Conservation (phyloP, 2,329 filamentous ascomycete genomes). For the Sclerotinia minor region DNA sequence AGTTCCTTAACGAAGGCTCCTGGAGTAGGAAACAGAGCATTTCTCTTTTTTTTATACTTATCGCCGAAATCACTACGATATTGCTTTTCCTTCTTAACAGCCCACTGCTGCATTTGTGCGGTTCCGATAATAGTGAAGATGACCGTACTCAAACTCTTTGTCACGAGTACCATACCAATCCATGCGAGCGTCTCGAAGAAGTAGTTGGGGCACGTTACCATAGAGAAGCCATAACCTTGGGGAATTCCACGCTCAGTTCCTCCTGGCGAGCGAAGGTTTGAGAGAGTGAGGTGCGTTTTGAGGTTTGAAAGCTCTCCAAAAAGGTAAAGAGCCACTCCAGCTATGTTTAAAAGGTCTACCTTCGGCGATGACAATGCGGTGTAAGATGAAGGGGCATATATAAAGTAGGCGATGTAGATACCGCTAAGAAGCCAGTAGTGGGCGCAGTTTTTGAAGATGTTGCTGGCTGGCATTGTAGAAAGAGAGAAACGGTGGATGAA, state of each 20-base stretch:
- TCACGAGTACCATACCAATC: slow-evolving; percentile 78
- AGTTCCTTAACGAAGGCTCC: slow-evolving; percentile 29
- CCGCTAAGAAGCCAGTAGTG: slow-evolving; percentile 93
- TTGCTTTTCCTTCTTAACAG: slow-evolving; percentile 83
- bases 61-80: slow-evolving; percentile 90
- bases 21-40: slow-evolving; percentile 64
- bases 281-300: slow-evolving; percentile 75
- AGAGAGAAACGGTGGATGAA: slow-evolving; percentile 95
- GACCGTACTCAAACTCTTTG: slow-evolving; percentile 73
- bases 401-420: slow-evolving; percentile 76
- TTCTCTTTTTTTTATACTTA: slow-evolving; percentile 94
- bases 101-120: slow-evolving; percentile 84
- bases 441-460: slow-evolving; percentile 92
- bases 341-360: slow-evolving; percentile 54
- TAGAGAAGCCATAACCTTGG: slow-evolving; percentile 75
- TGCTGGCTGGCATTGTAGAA: slow-evolving; percentile 86
- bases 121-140: slow-evolving; percentile 74
- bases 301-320: slow-evolving; percentile 81
- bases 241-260: slow-evolving; percentile 88
- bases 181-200: slow-evolving; percentile 88
- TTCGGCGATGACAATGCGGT: slow-evolving; percentile 52
- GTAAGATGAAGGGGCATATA: slow-evolving; percentile 74
- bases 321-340: slow-evolving; percentile 69
- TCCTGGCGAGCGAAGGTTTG: slow-evolving; percentile 72
- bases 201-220: slow-evolving; percentile 97